Percentiles rank a stretch among this genome's conserved stretches.
Conservation (phyloP, 148 eudicot species). For the Vaccinium vitisidaea region DNA sequence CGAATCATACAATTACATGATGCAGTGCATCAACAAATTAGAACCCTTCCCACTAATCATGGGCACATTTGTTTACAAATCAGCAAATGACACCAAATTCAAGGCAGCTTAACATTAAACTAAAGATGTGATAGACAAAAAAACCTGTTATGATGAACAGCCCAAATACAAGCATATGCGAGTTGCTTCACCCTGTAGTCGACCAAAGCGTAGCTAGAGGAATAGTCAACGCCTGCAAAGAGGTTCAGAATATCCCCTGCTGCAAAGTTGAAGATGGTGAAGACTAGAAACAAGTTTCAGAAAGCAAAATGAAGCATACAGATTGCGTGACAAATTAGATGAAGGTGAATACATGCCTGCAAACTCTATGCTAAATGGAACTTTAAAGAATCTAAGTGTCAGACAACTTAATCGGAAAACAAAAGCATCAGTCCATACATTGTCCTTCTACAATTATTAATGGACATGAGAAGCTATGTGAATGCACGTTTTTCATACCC, state of each 20-base stretch:
- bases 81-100: conserved; percentile 1
- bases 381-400: neutral
- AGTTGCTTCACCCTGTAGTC: conserved; percentile 76
- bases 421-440: neutral
- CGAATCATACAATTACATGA: neutral
- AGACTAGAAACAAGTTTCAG: conserved; percentile 9
- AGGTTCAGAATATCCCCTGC: conserved; percentile 59
- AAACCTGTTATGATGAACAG: conserved; percentile 80
- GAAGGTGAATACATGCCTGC: neutral
- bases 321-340: neutral
- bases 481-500: neutral
- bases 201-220: conserved; percentile 41
- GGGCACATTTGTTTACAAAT: conserved; percentile 5
- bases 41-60: neutral
- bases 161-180: conserved; percentile 63
- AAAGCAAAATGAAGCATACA: neutral
- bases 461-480: neutral
- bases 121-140: conserved; percentile 10
- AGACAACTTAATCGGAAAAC: neutral
- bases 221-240: conserved; percentile 61
- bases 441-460: neutral
- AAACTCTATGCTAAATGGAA: neutral
- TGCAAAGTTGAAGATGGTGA: conserved; percentile 22
- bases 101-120: neutral
- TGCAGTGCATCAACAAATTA: neutral